These are phyloP conservation scores for Zancudomyces culisetae DNA, from an alignment of 371 early-diverging fungal genomes.

Conservation along the genomic window DNA sequence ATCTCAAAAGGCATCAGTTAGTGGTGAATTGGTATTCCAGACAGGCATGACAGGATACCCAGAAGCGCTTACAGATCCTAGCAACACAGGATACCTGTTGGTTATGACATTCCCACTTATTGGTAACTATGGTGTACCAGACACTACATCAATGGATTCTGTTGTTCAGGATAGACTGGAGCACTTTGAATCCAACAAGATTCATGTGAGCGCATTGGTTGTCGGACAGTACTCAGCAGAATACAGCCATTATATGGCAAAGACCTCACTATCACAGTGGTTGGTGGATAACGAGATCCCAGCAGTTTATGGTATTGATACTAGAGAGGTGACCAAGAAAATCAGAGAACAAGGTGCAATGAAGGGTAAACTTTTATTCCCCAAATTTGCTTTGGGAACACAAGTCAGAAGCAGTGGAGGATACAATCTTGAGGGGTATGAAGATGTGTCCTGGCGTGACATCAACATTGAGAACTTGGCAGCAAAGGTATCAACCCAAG, in stretches of 20 bases:
- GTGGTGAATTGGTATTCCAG: constrained; percentile 95
- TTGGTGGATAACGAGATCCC: constrained; percentile 70
- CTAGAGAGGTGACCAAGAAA: constrained; percentile 80
- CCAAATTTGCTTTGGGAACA: constrained; percentile 25
- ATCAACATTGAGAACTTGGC: constrained; percentile 83
- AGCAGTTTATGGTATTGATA: constrained; percentile 82
- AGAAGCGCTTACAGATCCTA: constrained; percentile 90
- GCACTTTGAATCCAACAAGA: constrained; percentile 80
- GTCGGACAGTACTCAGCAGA: constrained; percentile 77
- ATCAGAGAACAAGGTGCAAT: constrained; percentile 79
- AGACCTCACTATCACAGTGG: constrained; percentile 69
- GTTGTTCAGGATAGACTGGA: constrained; percentile 56
- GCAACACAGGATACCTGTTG: constrained; percentile 87
- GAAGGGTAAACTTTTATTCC: constrained; percentile 64
- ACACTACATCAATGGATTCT: constrained; percentile 48
- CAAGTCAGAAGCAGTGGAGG: background rate
- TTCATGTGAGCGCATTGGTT: constrained; percentile 77
- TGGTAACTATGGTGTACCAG: constrained; percentile 94
- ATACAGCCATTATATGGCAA: constrained; percentile 80
- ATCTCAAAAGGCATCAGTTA: constrained; percentile 58
- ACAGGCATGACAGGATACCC: constrained; percentile 95
- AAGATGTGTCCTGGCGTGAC: constrained; percentile 50
- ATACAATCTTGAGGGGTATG: constrained; percentile 7
- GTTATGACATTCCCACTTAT: constrained; percentile 87
- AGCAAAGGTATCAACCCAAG: constrained; percentile 74